These are phyloP conservation scores for Globisporangium polare DNA, from an alignment of 352 stramenopile genomes.

Conservation along the genomic window DNA sequence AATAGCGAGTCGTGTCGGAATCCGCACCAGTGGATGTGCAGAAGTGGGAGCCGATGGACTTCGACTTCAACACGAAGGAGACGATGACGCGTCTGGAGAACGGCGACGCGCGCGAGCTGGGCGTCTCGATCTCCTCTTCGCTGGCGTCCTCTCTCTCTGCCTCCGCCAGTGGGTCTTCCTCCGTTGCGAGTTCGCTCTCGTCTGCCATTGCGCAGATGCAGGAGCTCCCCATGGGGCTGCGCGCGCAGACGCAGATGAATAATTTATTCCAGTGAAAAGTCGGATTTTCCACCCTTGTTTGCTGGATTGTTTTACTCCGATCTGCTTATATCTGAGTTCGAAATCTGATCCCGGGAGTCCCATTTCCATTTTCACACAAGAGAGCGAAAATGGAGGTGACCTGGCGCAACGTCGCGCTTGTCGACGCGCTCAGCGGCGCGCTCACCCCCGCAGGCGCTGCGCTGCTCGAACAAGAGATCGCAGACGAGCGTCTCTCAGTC, in stretches of 20 bases:
- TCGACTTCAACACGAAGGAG: conserved; percentile 51
- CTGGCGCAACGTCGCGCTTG: conserved; percentile 39
- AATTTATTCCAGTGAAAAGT: conserved; percentile 3
- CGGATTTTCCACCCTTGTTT: not conserved
- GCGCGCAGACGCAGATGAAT: conserved; percentile 3
- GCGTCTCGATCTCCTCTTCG: conserved; percentile 50
- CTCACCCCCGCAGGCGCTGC: conserved; percentile 28
- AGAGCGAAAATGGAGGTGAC: conserved; percentile 34
- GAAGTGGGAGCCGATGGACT: conserved; percentile 65
- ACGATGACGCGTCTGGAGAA: conserved; percentile 51
- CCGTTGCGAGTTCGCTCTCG: conserved; percentile 8
- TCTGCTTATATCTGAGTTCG: not conserved
- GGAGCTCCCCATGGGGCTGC: conserved; percentile 4
- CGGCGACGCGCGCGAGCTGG: conserved; percentile 48
- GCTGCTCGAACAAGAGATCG: conserved; percentile 40
- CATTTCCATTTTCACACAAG: not conserved
- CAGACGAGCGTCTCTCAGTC: conserved; percentile 49
- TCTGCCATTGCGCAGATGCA: conserved; percentile 15
- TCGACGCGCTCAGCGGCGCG: conserved; percentile 26
- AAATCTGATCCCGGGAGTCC: not conserved
- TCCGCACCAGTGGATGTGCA: conserved; percentile 12
- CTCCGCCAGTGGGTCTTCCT: not conserved
- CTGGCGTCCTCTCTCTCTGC: not conserved
- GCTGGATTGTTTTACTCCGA: too few species aligned
- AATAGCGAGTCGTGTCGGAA: conserved; percentile 42